Conservation (phyloP, 2,329 filamentous ascomycete species). For the Alternaria solani region DNA sequence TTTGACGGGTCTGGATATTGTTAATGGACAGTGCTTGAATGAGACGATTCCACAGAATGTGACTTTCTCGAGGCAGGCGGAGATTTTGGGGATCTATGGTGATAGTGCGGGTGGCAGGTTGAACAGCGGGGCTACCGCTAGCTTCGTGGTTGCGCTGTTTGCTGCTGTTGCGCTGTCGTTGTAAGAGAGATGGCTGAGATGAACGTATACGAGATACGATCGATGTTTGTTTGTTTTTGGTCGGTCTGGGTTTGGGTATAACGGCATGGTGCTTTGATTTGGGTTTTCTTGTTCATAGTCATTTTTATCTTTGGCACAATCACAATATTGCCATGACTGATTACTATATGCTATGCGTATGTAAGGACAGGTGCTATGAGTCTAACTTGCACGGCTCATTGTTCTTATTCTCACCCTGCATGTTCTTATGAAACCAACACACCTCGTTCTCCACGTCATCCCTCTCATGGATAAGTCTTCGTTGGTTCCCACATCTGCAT, state of each 20-base stretch:
- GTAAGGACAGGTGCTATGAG: no score
- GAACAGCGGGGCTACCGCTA: slow-evolving; percentile 39
- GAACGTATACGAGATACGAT: slow-evolving; percentile 6
- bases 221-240: not conserved
- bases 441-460: not conserved
- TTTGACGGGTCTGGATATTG: slow-evolving; percentile 70
- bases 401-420: not conserved
- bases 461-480: not conserved
- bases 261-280: not conserved
- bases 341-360: not conserved
- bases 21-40: slow-evolving; percentile 73
- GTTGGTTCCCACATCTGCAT: not conserved
- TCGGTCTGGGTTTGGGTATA: not conserved
- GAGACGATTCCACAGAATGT: slow-evolving; percentile 71
- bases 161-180: slow-evolving; percentile 37
- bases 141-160: slow-evolving; percentile 45
- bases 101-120: slow-evolving; percentile 32
- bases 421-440: not conserved
- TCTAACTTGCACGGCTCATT: not conserved
- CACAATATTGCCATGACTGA: not conserved
- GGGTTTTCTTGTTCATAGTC: not conserved
- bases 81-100: slow-evolving; percentile 48
- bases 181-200: slow-evolving; percentile 20
- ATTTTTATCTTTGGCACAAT: not conserved
- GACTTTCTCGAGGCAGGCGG: slow-evolving; percentile 64